These are phyloP conservation scores for Yamadazyma taylorii DNA, from an alignment of 1,139 yeast genomes.

Conservation along the genomic window DNA sequence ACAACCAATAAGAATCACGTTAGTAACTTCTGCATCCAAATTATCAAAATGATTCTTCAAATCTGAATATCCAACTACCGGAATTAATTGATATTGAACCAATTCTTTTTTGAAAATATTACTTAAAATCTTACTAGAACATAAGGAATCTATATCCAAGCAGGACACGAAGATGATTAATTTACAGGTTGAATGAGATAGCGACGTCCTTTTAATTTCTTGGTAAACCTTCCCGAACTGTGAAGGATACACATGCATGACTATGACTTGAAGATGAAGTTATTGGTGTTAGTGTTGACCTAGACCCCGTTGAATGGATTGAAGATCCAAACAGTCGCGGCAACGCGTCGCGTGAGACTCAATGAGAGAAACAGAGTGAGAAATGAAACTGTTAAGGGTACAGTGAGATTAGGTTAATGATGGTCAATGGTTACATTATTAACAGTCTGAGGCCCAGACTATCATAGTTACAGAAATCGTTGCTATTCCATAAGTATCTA, in stretches of 20 bases:
- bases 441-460: too few species aligned
- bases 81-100: slow-evolving; percentile 84
- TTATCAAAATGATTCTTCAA: slow-evolving; percentile 60
- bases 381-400: not conserved
- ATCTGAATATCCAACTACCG: slow-evolving; percentile 92
- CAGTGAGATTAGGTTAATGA: not conserved
- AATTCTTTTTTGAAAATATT: slow-evolving; percentile 73
- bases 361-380: not conserved
- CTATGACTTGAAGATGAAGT: slow-evolving; percentile 26
- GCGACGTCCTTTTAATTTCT: slow-evolving; percentile 58
- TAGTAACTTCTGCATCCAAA: slow-evolving; percentile 75
- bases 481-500: not conserved
- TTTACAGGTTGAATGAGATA: slow-evolving; percentile 88
- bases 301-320: too few species aligned
- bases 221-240: slow-evolving; percentile 61
- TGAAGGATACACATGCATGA: slow-evolving; percentile 65
- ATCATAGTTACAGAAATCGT: too few species aligned
- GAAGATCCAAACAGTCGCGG: not conserved
- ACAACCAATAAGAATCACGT: slow-evolving; percentile 82
- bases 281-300: too few species aligned
- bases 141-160: slow-evolving; percentile 86
- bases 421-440: too few species aligned
- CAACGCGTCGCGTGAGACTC: slow-evolving; percentile 3
- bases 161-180: slow-evolving; percentile 88
- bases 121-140: slow-evolving; percentile 80